These are phyloP conservation scores for Paramecium biaurelia DNA, from an alignment of 73 alveolate species.

Conservation along the genomic window DNA sequence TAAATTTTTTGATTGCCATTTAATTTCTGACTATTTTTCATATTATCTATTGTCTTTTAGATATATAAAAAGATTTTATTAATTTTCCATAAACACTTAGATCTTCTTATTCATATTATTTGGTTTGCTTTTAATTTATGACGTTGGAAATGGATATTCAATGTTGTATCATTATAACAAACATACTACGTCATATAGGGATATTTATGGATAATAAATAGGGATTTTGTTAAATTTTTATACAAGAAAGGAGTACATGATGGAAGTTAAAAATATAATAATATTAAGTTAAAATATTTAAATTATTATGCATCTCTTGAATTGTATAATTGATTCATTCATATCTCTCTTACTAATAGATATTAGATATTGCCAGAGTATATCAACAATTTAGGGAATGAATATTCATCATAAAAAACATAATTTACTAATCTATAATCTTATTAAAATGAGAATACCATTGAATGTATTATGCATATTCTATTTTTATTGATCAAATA, in stretches of 20 bases:
- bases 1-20: background rate
- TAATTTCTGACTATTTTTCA: conserved; percentile 15
- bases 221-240: background rate
- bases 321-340: background rate
- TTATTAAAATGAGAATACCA: too few species aligned
- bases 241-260: too few species aligned
- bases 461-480: too few species aligned
- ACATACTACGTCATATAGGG: background rate
- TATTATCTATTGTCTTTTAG: background rate
- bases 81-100: background rate
- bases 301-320: background rate
- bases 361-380: too few species aligned
- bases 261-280: background rate
- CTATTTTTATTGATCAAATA: too few species aligned
- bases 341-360: background rate
- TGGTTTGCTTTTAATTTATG: background rate
- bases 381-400: too few species aligned
- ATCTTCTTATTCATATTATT: background rate
- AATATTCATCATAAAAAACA: too few species aligned
- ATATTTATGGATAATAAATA: background rate
- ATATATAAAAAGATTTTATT: background rate
- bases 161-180: background rate
- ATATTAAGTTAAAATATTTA: too few species aligned
- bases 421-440: too few species aligned
- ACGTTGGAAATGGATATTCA: background rate